phyloP scores from a whole-genome alignment of 163 green algal genomes.

The Volvox carteri region DNA sequence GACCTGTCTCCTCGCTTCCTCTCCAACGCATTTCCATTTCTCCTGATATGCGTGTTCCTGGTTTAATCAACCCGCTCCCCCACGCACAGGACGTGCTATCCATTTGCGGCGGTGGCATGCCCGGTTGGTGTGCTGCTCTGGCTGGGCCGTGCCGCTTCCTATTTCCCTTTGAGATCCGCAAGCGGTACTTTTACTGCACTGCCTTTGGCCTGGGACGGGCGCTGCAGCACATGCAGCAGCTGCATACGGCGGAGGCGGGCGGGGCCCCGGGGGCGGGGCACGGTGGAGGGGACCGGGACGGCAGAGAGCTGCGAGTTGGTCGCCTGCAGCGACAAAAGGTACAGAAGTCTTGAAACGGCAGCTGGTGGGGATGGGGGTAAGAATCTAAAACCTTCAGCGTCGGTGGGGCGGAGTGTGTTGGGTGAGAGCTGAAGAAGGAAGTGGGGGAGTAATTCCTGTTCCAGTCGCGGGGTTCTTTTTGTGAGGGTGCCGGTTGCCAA shows the following conservation, averaged over 20 bases:
- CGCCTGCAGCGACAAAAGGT: conserved; percentile 95
- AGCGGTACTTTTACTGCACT: conserved; percentile 91
- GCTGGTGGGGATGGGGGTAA: no score
- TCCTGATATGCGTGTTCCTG: neutral
- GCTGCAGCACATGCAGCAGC: conserved; percentile 91
- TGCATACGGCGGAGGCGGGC: conserved; percentile 80
- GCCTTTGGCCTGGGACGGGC: conserved; percentile 90
- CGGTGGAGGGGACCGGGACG: conserved; percentile 65
- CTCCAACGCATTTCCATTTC: neutral
- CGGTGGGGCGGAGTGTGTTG: neutral
- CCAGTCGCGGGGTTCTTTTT: no score
- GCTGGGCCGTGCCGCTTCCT: conserved; percentile 85
- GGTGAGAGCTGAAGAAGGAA: neutral
- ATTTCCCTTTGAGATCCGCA: conserved; percentile 93
- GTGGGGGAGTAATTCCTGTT: no score
- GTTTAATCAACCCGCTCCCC: neutral
- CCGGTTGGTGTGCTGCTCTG: conserved; percentile 86
- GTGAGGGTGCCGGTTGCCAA: no score
- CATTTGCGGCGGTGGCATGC: conserved; percentile 89
- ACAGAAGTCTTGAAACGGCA: neutral
- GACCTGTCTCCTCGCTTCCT: neutral
- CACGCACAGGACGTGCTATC: conserved; percentile 75
- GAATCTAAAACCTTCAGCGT: no score
- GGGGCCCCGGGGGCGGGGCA: conserved; percentile 53
- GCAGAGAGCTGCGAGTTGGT: conserved; percentile 81